phyloP scores from a whole-genome alignment of 352 stramenopile genomes.

The Phytophthora melonis region DNA sequence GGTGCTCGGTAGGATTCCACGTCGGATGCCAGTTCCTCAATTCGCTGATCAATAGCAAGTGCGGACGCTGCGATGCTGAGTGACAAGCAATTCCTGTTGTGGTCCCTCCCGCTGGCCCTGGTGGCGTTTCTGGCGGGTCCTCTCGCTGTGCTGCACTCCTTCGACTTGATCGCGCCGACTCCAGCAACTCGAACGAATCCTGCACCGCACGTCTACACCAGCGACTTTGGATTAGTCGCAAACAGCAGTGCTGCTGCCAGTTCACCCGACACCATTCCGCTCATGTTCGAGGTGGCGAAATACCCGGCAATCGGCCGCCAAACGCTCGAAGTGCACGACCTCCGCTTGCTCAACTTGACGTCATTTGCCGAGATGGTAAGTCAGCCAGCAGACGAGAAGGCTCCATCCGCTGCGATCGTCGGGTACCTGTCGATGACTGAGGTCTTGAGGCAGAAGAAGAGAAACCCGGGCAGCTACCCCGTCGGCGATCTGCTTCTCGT shows the following conservation, averaged over 20 bases:
- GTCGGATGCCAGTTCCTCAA: constrained; percentile 5
- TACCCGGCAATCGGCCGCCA: constrained; percentile 28
- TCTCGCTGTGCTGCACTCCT: constrained; percentile 28
- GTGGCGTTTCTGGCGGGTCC: constrained; percentile 20
- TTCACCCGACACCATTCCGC: constrained; percentile 18
- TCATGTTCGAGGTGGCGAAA: constrained; percentile 25
- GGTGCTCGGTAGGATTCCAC: too few species aligned
- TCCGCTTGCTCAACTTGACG: constrained; percentile 31
- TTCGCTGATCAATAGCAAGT: not conserved
- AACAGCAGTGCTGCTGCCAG: not conserved
- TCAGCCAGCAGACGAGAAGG: not conserved
- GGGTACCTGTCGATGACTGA: constrained; percentile 30
- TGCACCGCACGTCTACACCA: not conserved
- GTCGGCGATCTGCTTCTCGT: constrained; percentile 30
- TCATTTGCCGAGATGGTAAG: constrained; percentile 15
- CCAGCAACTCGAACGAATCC: not conserved
- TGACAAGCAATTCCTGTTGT: constrained; percentile 34
- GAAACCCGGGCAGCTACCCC: constrained; percentile 7
- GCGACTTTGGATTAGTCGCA: not conserved
- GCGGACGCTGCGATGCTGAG: constrained; percentile 12
- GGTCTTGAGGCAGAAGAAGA: constrained; percentile 25
- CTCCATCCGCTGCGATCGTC: constrained; percentile 8
- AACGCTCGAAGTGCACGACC: constrained; percentile 22
- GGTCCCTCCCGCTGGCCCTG: constrained; percentile 18
- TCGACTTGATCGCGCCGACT: constrained; percentile 13